phyloP scores from a whole-genome alignment of 2,329 filamentous ascomycete genomes.

The Pestalotiopsis sp. region DNA sequence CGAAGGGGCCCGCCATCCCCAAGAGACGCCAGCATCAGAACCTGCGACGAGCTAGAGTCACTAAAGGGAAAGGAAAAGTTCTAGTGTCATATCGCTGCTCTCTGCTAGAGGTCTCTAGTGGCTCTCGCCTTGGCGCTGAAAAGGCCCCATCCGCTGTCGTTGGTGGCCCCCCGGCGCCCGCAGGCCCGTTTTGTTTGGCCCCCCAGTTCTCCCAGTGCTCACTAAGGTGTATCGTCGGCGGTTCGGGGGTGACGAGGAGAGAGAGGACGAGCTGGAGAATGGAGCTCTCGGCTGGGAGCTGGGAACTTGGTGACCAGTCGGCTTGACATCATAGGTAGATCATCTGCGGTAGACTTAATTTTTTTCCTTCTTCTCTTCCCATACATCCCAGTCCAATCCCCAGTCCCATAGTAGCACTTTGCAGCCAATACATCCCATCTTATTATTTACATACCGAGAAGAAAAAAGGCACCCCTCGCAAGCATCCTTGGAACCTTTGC shows the following conservation, averaged over 20 bases:
- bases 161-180: neutral
- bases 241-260: neutral
- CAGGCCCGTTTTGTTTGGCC: neutral
- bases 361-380: neutral
- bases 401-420: neutral
- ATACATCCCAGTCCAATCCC: neutral
- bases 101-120: neutral
- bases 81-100: neutral
- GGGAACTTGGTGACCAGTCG: neutral
- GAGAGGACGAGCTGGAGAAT: neutral
- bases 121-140: no score
- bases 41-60: neutral
- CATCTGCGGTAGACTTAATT: conserved; percentile 9
- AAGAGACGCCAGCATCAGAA: neutral
- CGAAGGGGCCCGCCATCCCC: neutral
- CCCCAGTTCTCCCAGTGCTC: neutral
- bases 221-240: neutral
- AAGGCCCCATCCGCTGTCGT: neutral
- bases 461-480: neutral
- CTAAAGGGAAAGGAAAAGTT: neutral
- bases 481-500: neutral
- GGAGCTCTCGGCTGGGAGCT: neutral
- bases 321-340: conserved; percentile 15
- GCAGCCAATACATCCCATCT: neutral
- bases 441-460: neutral